A percentile compares a stretch with the other conserved stretches of the same genome.
phyloP scores from a whole-genome alignment of 495 filamentous ascomycete genomes.

The Aspergillus sclerotioniger region DNA sequence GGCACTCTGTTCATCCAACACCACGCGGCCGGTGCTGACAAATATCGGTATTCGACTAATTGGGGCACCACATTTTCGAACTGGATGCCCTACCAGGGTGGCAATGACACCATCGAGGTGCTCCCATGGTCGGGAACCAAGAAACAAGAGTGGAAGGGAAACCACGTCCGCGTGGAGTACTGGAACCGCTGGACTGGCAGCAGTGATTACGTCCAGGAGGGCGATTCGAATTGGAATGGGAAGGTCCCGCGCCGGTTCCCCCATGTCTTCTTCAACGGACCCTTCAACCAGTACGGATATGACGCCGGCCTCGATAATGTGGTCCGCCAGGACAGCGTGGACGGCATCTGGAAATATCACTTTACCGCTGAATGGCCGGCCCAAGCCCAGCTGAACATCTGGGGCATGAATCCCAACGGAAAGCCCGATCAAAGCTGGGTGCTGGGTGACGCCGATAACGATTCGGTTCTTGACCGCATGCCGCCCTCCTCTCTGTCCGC shows the following conservation, averaged over 20 bases:
- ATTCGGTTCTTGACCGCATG: conserved; percentile 61
- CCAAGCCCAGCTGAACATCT: conserved; percentile 61
- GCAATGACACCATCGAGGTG: conserved; percentile 41
- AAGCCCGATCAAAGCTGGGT: conserved; percentile 58
- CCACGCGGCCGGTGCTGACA: conserved; percentile 61
- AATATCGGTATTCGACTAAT: conserved; percentile 61
- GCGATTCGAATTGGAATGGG: conserved; percentile 48
- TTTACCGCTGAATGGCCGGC: conserved; percentile 67
- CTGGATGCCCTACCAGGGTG: conserved; percentile 56
- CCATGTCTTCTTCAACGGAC: conserved; percentile 62
- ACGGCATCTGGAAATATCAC: conserved; percentile 58
- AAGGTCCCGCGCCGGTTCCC: conserved; percentile 51
- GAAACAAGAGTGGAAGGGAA: conserved; percentile 58
- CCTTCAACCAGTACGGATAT: conserved; percentile 66
- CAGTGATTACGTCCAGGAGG: conserved; percentile 62
- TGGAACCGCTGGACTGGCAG: conserved; percentile 62
- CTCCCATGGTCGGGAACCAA: conserved; percentile 60
- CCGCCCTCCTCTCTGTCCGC: conserved; percentile 56
- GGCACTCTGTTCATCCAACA: conserved; percentile 52
- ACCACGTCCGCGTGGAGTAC: conserved; percentile 68
- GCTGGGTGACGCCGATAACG: conserved; percentile 59
- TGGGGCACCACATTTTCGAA: conserved; percentile 58
- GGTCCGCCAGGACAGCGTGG: conserved; percentile 45
- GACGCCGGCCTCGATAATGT: conserved; percentile 59
- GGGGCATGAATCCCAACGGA: conserved; percentile 66